Conservation (phyloP, 371 early-diverging fungal genomes). For the Rhizomucor pusillus region DNA sequence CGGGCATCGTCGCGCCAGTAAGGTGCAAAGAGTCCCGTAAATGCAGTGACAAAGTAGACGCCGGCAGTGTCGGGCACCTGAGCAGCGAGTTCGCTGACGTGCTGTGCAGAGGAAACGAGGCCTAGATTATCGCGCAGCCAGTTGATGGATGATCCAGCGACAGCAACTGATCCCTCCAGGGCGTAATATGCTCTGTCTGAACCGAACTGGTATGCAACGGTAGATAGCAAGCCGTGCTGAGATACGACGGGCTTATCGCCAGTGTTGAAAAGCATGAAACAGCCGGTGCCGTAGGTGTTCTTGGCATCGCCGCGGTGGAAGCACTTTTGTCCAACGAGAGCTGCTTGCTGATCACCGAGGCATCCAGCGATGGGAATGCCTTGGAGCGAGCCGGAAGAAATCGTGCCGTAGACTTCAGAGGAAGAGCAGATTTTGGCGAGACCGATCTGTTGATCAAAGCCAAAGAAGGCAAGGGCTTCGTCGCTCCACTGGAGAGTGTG, state of each 20-base stretch:
- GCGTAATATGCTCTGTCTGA: slow-evolving; percentile 75
- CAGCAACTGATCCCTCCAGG: slow-evolving; percentile 92
- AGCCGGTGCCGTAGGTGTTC: slow-evolving; percentile 95
- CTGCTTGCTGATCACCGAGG: slow-evolving; percentile 95
- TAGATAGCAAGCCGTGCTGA: slow-evolving; percentile 83
- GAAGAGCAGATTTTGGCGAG: slow-evolving; percentile 85
- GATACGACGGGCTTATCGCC: slow-evolving; percentile 77
- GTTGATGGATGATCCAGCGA: slow-evolving; percentile 88
- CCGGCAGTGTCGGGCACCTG: slow-evolving; percentile 75
- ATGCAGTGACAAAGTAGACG: slow-evolving; percentile 93
- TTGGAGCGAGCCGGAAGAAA: slow-evolving; percentile 52
- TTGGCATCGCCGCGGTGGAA: slow-evolving; percentile 85
- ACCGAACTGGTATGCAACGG: slow-evolving; percentile 89
- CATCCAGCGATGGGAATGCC: slow-evolving; percentile 78
- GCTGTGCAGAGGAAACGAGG: slow-evolving; percentile 66
- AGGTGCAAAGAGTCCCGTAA: slow-evolving; percentile 91
- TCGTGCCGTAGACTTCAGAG: slow-evolving; percentile 72
- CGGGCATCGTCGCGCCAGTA: slow-evolving; percentile 92
- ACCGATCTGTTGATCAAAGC: slow-evolving; percentile 45
- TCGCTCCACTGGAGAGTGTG: slow-evolving; percentile 78
- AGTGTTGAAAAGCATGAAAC: slow-evolving; percentile 96
- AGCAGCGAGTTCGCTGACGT: slow-evolving; percentile 57
- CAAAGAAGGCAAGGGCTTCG: slow-evolving; percentile 74
- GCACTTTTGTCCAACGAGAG: slow-evolving; percentile 92
- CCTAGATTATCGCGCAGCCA: slow-evolving; percentile 89